Evolutionary conservation across 2,329 filamentous ascomycete genomes (phyloP), one percentile per base, ranked within the genome.

Genomic region (Pleurostoma richardsiae): DNA sequence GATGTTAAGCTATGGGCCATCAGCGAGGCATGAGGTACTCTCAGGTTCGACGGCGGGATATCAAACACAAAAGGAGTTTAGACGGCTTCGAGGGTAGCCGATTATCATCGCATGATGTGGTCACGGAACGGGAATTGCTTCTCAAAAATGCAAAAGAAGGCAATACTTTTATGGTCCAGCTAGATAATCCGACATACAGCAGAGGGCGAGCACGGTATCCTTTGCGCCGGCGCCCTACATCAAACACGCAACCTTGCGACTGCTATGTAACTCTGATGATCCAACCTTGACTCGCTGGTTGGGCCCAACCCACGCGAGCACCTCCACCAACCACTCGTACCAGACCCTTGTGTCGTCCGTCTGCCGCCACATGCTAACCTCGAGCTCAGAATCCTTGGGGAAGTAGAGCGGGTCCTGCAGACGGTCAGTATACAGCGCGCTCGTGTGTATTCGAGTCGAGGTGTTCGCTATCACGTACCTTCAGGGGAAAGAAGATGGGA

Each of bases 321-420:
- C 88, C 65, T 97, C 94, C 3, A 96, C 85, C 50, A 94, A 76
- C 94, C 94, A 99, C 65, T 99, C 94, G 65, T 99, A 99, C 95
- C 94, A 99, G 6, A 99, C 94, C 65, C 88, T 95, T 36, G 86
- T 82, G 62, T 96, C 90, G 61, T 99, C 92, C 1, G 94, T 97
- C 68, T 95, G 88, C 43, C 94, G 81, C 88, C 90, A 96, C 83
- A 99, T 96, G 62, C 84, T 94, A 36, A 96, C 83, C 55, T 95
- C 87, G 4, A 97, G 74, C 64, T 96, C 89, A 0, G 86, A 84
- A 54, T 89, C 83, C 48, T 89, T 86, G 0, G 94, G 92, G 55
- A 95, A 82, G 61, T 90, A 87, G 10, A 99, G 74, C 0, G 94
- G 92, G 56, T 82, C 83, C 90, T 95, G 54, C n/a, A 40, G 10